These are phyloP conservation scores for Naegleria lovaniensis DNA, from an alignment of 208 protist species.

Conservation along the genomic window DNA sequence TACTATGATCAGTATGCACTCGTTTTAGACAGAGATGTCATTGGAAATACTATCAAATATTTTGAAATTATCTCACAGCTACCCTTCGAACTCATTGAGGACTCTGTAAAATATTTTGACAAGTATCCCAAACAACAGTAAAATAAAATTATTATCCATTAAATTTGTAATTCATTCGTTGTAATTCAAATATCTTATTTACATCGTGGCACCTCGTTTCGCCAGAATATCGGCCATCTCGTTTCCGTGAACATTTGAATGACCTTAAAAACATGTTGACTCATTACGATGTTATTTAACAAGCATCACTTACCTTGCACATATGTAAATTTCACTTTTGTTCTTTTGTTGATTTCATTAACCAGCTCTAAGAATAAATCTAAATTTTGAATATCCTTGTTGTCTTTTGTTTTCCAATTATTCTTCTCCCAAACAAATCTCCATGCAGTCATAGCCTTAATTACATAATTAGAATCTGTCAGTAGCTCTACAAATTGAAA, in stretches of 20 bases:
- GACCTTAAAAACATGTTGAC: not conserved
- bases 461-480: conserved; percentile 2
- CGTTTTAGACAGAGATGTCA: not conserved
- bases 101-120: not conserved
- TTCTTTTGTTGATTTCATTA: not conserved
- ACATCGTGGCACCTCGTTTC: not conserved
- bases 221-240: conserved; percentile 9
- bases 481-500: not conserved
- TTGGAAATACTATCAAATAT: not conserved
- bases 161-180: too few relatives aligned
- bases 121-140: not conserved
- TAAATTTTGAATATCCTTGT: not conserved
- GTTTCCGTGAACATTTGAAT: not conserved
- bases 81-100: not conserved
- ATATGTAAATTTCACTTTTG: not conserved
- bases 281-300: too few relatives aligned
- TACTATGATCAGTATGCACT: not conserved
- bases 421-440: not conserved
- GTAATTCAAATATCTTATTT: not conserved
- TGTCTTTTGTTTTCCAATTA: not conserved
- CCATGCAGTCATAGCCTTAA: not conserved
- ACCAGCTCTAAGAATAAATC: not conserved
- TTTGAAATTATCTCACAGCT: not conserved
- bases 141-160: too few relatives aligned
- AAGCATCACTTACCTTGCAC: too few relatives aligned